phyloP scores from a whole-genome alignment of 768 basidiomycete species.

The Russula dissimulans region DNA sequence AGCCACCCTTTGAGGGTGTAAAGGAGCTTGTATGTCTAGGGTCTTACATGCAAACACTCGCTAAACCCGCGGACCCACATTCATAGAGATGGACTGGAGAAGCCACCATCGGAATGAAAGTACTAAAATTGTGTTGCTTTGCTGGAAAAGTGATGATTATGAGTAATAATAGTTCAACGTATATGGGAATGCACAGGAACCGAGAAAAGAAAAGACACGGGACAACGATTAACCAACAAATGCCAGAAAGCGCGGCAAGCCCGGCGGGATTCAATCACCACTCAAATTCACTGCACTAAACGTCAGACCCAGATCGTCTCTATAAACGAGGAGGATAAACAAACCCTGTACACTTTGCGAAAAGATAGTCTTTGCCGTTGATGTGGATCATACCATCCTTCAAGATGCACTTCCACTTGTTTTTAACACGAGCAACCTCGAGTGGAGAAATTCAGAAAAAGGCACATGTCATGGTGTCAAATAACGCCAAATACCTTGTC shows the following conservation, averaged over 20 bases:
- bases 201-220: neutral
- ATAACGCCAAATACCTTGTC: constrained; percentile 64
- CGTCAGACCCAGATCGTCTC: neutral
- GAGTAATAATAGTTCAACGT: constrained; percentile 16
- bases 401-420: constrained; percentile 98
- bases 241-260: neutral
- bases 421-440: constrained; percentile 97
- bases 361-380: constrained; percentile 95
- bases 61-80: constrained; percentile 1
- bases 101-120: neutral
- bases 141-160: constrained; percentile 1
- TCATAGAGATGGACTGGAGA: neutral
- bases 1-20: neutral
- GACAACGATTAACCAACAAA: neutral
- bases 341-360: constrained; percentile 93
- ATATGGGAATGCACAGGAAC: neutral
- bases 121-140: constrained; percentile 3
- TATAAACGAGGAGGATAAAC: constrained; percentile 9
- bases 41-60: constrained; percentile 8
- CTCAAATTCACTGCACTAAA: constrained; percentile 27
- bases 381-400: constrained; percentile 98
- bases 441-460: neutral
- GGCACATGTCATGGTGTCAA: neutral
- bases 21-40: constrained; percentile 9
- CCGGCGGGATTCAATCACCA: constrained; percentile 23